Evolutionary conservation across 2,329 filamentous ascomycete species (phyloP), one percentile per base, ranked within the genome.

Genomic region (Daldinia sp.): DNA sequence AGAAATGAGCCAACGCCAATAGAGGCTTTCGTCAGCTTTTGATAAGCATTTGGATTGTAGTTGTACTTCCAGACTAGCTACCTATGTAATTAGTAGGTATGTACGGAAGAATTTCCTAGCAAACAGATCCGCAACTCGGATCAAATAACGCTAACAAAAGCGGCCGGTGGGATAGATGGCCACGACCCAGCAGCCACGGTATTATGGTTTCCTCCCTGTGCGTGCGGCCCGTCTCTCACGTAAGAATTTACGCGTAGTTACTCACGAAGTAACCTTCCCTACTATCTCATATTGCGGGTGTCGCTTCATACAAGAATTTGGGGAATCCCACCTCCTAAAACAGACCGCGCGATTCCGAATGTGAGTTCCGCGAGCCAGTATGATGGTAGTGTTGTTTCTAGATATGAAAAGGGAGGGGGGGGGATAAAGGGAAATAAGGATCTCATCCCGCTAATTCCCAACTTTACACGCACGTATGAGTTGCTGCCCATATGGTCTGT

Each of bases 371-470:
- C 28, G 59, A 53, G 37, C 60, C 64, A 48, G 68, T 68, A 63
- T 41, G 48, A 23, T 51, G 59, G 54, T 30, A 26, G 30, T 63
- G 57, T 44, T 51, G 30, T 44, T 53, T 53, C 44, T 39, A 39
- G 12, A 39, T 4, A 59, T 37, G 56, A 54, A n/a, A 42, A 35
- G 28, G 23, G 33, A 62, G 33, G 50, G 46, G 51, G 30, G 62
- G 54, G 48, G n/a, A 53, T 39, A 61, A 42, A 59, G 42, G 23
- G 33, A 57, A 51, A 41, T 26, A 53, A 15, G 55, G 35, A 20
- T n/a, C 59, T 9, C 51, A 30, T 58, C 65, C 62, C 65, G 65
- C 39, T 70, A 65, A 66, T 67, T 63, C 63, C 56, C 55, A 54
- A 15, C 26, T 41, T 23, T 23, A 23, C 48, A 54, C 57, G 48